Base-by-base conservation (phyloP, 495 filamentous ascomycete genomes). In the Lasiosphaeria miniovina region DNA sequence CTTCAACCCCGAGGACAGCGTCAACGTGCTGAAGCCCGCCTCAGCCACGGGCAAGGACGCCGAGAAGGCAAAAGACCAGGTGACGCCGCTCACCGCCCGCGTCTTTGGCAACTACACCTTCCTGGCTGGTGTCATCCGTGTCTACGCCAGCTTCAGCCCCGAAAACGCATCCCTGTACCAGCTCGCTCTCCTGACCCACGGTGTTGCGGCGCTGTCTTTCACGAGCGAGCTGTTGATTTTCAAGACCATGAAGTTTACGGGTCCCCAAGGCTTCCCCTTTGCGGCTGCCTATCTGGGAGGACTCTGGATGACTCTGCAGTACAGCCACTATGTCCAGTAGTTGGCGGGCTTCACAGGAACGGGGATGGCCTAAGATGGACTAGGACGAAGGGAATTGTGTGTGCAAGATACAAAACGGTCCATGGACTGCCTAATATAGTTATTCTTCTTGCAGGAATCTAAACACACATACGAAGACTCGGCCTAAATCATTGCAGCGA, bases 21-120 rank as follows among this genome's bases (percentile, higher is more conserved):
- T 69, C 11, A 55, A 57, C 40, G 71, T 75, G 58, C 63, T 77
- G 70, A 76, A 81, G 58, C 75, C 71, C 36, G 72, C 73, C 3
- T 76, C 79, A 55, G 41, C 78, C 36, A 79, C 79, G 55, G 74
- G 77, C 67, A 77, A 77, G 62, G 65, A 72, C 73, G 54, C 75
- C 61, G 71, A 82, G 73, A 71, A 75, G 69, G 72, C 74, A 17
- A 71, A 70, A 62, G 77, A 81, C 64, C 78, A 84, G 62, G 84
- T 86, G 31, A 90, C 87, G 4, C 79, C 87, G 4, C 84, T 97
- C 40, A 87, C 87, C 32, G 85, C 88, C 6, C 88, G 94, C 54
- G 83, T 90, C 9, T 97, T 98, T 70, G 95, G 91, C 46, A 96
- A 91, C 58, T 99, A 91, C 85, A 97, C 93, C 0, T 81, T 93